Conservation (phyloP, 306 rosid species). For the Mimosa pudica region DNA sequence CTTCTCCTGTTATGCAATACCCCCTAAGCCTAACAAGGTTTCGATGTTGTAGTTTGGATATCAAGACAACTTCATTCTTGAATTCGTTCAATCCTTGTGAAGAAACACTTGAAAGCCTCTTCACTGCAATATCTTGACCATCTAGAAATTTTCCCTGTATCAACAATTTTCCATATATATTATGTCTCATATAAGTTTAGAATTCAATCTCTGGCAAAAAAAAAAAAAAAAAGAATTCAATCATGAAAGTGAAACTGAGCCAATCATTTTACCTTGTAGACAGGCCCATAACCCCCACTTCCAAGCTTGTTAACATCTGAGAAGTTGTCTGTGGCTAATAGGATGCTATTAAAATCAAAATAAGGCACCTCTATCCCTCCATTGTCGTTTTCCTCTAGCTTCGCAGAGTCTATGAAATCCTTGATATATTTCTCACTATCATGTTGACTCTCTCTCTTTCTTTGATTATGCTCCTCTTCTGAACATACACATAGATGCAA, state of each 20-base stretch:
- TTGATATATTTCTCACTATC: slow-evolving; percentile 23
- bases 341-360: slow-evolving; percentile 27
- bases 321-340: slow-evolving; percentile 45
- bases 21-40: slow-evolving; percentile 52
- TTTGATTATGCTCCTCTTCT: slow-evolving; percentile 11
- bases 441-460: not conserved
- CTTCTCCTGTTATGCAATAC: slow-evolving; percentile 42
- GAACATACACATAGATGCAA: not conserved
- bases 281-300: slow-evolving; percentile 57
- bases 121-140: slow-evolving; percentile 38
- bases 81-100: slow-evolving; percentile 48
- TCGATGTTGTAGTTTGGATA: slow-evolving; percentile 51
- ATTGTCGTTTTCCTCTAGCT: slow-evolving; percentile 35
- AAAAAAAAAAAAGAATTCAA: too few species aligned
- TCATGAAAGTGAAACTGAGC: not conserved
- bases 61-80: slow-evolving; percentile 46
- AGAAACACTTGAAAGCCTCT: slow-evolving; percentile 44
- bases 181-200: not conserved
- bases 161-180: not conserved
- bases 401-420: slow-evolving; percentile 15
- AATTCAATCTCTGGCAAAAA: too few species aligned
- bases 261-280: slow-evolving; percentile 39
- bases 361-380: slow-evolving; percentile 41
- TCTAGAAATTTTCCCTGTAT: slow-evolving; percentile 35
- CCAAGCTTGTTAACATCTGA: slow-evolving; percentile 48